Conservation (phyloP, 2,329 filamentous ascomycete species). For the Didymella glomerata region DNA sequence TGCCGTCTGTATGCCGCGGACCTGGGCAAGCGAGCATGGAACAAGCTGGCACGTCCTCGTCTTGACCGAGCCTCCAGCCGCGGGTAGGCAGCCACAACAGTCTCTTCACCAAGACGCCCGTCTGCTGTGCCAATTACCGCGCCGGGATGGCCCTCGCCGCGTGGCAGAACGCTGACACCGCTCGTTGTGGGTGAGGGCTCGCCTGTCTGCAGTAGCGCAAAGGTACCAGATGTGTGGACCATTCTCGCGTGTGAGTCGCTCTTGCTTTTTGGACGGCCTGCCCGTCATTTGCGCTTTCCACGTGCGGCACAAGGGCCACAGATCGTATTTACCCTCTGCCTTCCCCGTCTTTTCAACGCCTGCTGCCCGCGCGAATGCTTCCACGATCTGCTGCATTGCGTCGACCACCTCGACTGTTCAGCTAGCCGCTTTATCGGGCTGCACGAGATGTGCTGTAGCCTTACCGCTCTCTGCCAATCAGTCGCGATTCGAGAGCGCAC, state of each 20-base stretch:
- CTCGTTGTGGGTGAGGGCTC: conserved; percentile 8
- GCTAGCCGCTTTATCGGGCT: conserved; percentile 22
- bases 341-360: conserved; percentile 5
- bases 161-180: conserved; percentile 13
- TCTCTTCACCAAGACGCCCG: conserved; percentile 1
- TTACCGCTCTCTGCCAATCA: conserved; percentile 34
- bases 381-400: not conserved
- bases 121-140: conserved; percentile 8
- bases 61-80: conserved; percentile 8
- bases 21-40: conserved; percentile 17
- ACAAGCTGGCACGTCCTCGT: conserved; percentile 7
- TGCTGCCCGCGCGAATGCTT: conserved; percentile 8
- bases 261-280: conserved; percentile 16
- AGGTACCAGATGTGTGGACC: conserved; percentile 13
- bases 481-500: conserved; percentile 20
- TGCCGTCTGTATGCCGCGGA: conserved; percentile 7
- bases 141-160: conserved; percentile 7
- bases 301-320: conserved; percentile 15
- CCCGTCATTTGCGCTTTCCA: conserved; percentile 19
- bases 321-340: conserved; percentile 8
- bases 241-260: conserved; percentile 18
- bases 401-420: conserved; percentile 17
- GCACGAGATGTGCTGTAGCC: conserved; percentile 31
- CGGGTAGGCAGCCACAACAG: conserved; percentile 17
- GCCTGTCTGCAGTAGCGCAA: conserved; percentile 14